Base-by-base conservation (phyloP, 441 rosid genomes). In the Arabidopsis lyrata region DNA sequence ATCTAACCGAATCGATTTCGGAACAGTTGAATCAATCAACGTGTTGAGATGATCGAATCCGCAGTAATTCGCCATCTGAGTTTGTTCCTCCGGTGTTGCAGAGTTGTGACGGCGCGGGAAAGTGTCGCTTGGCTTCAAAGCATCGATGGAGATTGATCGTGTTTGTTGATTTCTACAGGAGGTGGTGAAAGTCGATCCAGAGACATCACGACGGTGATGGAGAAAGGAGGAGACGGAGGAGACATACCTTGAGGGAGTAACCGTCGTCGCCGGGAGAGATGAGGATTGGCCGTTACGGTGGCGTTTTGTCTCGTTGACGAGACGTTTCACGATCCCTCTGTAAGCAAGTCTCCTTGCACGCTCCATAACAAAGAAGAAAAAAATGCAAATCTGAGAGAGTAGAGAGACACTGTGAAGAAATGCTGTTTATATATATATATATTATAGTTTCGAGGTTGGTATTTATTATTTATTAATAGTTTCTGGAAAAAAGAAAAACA, bases 41-140 rank as follows among this genome's bases (percentile, higher is more conserved):
- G 90, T 73, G 58, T 86, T 91, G 16, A 92, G 84, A 52, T 63
- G 77, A 49, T 77, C 86, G 80, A 92, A 92, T 3, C 99, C 97
- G 71, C 92, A 88, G n/a, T 78, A 78, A 44, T 86, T 79, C 7
- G 94, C 87, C 96, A 95, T 95, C 44, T 83, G 87, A 49, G 84
- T 41, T 79, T 92, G 95, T 60, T 95, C 96, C 13, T 92, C 97
- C 0, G 92, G 94, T 35, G 95, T 87, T 2, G 94, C 92, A 0
- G 97, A 95, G 93, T 95, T 95, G 67, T 95, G 99, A 18, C 96
- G 95, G 52, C 92, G 90, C 1, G 97, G 82, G 72, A 95, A 95
- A 52, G 90, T 89, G 50, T 95, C 97, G 38, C 86, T 81, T 0
- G 92, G 76, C 55, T 87, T 90, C 66, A 92, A 72, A 10, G 93